A percentile compares a stretch with the other conserved stretches of the same genome.
Evolutionary conservation across 2,329 filamentous ascomycete species (phyloP).

Genomic region (Hypoxylon sp.): DNA sequence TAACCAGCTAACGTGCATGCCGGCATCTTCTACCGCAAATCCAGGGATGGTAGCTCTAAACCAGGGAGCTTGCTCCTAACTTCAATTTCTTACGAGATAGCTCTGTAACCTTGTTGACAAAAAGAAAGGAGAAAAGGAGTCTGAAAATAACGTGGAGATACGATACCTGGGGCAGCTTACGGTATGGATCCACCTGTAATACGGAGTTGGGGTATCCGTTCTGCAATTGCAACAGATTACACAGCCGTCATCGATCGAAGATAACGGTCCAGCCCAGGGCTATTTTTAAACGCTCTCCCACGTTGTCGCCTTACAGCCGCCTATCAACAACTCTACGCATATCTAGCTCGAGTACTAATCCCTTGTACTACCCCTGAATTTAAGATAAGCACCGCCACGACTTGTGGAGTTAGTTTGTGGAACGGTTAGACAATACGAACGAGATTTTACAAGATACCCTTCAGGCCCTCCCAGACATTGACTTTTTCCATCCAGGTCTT

Average conservation of each 20-base stretch:
- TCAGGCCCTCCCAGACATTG: slow-evolving; percentile 4
- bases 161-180: background rate
- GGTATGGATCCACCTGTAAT: slow-evolving; percentile 24
- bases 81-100: slow-evolving; percentile 19
- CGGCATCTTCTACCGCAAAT: slow-evolving; percentile 40
- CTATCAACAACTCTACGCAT: slow-evolving; percentile 40
- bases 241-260: slow-evolving; percentile 29
- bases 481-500: slow-evolving; percentile 11
- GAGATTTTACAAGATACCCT: slow-evolving; percentile 5
- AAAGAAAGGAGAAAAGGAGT: slow-evolving; percentile 15
- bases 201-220: slow-evolving; percentile 35
- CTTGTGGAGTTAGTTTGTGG: slow-evolving; percentile 27
- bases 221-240: slow-evolving; percentile 13
- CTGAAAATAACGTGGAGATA: slow-evolving; percentile 18
- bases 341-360: slow-evolving; percentile 19
- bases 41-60: slow-evolving; percentile 32
- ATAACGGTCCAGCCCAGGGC: slow-evolving; percentile 39
- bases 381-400: slow-evolving; percentile 47
- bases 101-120: slow-evolving; percentile 12
- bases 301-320: slow-evolving; percentile 43
- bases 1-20: slow-evolving; percentile 27
- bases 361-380: slow-evolving; percentile 38
- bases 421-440: slow-evolving; percentile 36
- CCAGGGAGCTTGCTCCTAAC: slow-evolving; percentile 8
- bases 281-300: slow-evolving; percentile 46